Evolutionary conservation across 768 basidiomycete species (phyloP), one percentile per base, ranked within the genome.

Genomic region (Russula griseocarnosa): DNA sequence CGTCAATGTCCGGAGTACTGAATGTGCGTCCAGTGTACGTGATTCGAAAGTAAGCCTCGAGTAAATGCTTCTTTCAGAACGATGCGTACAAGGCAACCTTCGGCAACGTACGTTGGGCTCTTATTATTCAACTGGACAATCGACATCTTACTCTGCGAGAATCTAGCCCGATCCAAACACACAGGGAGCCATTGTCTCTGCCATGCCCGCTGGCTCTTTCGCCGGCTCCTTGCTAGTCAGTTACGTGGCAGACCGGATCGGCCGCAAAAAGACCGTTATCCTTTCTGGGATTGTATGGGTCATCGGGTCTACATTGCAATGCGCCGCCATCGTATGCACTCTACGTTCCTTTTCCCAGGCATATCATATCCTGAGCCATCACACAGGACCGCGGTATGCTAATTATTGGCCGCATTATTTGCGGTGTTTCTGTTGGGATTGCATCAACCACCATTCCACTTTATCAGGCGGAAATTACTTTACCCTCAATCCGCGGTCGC

Each of bases 1-100:
- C 87, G 70, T 90, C 87, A 71, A 90, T 90, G 88, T 87, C 88
- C 56, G 87, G 85, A 9, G 86, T 90, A 57, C 74, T 90, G 67
- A 86, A 72, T 60, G 83, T 84, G 68, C 64, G 76, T 71, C 30
- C 22, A 28, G 28, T 53, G 6, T n/a, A 51, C 26, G 22, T 32
- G 11, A 36, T 8, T 13, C 14, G 40, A 16, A 28, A 53, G 6
- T 26, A 28, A 11, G 16, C 56, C 18, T 38, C 55, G 7, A 51
- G n/a, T 59, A 14, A 36, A 44, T 55, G 5, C 22, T n/a, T 46
- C 22, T 57, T 55, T 62, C 58, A 75, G 73, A 76, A 76, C 58
- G 64, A 75, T 42, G 72, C 74, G 24, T 76, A 76, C 69, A 71
- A 71, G 63, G 68, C 66, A 46, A 68, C 69, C 10, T 76, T 75